These are phyloP conservation scores for Piper betle DNA, from an alignment of 164 flowering plant species.

Conservation along the genomic window DNA sequence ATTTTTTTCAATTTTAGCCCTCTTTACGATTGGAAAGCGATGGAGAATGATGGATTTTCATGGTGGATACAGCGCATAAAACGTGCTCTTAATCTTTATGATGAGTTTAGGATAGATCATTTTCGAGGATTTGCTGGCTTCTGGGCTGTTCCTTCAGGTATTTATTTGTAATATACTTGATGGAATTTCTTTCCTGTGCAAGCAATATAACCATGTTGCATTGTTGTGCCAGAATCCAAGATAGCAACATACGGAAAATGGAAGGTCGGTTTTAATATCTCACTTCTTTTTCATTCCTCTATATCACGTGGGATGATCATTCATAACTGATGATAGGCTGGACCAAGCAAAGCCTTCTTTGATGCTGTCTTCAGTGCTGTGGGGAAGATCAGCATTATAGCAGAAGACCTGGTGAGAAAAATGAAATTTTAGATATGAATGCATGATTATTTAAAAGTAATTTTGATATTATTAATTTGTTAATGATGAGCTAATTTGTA, in stretches of 20 bases:
- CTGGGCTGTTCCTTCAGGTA: slow-evolving; percentile 99
- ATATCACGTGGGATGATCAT: neutral
- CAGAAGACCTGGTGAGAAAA: slow-evolving; percentile 85
- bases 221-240: slow-evolving; percentile 61
- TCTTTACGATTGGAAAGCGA: slow-evolving; percentile 68
- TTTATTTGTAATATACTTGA: neutral
- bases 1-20: slow-evolving; percentile 13
- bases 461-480: no score
- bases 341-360: slow-evolving; percentile 82
- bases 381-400: slow-evolving; percentile 73
- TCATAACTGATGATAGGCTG: slow-evolving; percentile 55
- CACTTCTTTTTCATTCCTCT: slow-evolving; percentile 2
- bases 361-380: slow-evolving; percentile 63
- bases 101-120: slow-evolving; percentile 95
- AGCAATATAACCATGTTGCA: slow-evolving; percentile 5
- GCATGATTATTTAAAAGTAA: neutral
- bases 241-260: slow-evolving; percentile 72
- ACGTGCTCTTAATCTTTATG: slow-evolving; percentile 75
- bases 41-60: slow-evolving; percentile 74
- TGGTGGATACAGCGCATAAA: slow-evolving; percentile 83
- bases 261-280: slow-evolving; percentile 47
- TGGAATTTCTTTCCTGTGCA: neutral
- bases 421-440: neutral
- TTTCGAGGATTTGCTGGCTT: slow-evolving; percentile 95
- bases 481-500: no score